A percentile compares a stretch with the other conserved stretches of the same genome.
Evolutionary conservation across 257 asterid species (phyloP).

Genomic region (Gentiana straminea): DNA sequence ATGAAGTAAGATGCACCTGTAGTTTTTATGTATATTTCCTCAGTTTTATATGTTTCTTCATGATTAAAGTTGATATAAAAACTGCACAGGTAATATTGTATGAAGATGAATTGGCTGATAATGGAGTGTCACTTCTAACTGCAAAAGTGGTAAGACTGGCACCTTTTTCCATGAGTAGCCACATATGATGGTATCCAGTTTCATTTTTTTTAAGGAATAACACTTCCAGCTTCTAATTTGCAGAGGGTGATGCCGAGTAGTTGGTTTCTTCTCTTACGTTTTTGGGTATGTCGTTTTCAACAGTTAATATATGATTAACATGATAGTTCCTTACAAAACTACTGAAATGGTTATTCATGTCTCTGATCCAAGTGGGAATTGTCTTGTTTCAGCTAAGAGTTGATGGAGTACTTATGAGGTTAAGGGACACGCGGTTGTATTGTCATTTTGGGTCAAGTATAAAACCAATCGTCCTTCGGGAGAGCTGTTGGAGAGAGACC

Average conservation of each 20-base stretch:
- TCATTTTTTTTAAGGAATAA: constrained; percentile 13
- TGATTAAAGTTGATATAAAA: constrained; percentile 9
- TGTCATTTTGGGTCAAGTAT: constrained; percentile 45
- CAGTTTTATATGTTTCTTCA: background rate
- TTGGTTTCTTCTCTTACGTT: constrained; percentile 95
- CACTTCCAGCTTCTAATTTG: constrained; percentile 17
- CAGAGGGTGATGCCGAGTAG: constrained; percentile 99
- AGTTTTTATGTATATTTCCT: constrained; percentile 7
- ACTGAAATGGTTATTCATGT: background rate
- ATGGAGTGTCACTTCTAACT: constrained; percentile 87
- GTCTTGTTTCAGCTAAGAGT: constrained; percentile 81
- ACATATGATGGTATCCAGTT: background rate
- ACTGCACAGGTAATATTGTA: constrained; percentile 64
- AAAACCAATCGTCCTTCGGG: constrained; percentile 65
- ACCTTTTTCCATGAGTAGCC: constrained; percentile 13
- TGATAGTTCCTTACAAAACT: constrained; percentile 4
- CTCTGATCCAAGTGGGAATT: background rate
- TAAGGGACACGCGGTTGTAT: constrained; percentile 95
- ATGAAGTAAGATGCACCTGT: constrained; percentile 49
- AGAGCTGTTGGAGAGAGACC: constrained; percentile 89
- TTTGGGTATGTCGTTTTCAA: constrained; percentile 63
- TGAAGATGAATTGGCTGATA: constrained; percentile 98
- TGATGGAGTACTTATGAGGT: constrained; percentile 94
- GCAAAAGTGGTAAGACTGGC: constrained; percentile 73
- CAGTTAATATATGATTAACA: constrained; percentile 1